phyloP scores from a whole-genome alignment of 495 filamentous ascomycete species.

The Lentithecium fluviatile region DNA sequence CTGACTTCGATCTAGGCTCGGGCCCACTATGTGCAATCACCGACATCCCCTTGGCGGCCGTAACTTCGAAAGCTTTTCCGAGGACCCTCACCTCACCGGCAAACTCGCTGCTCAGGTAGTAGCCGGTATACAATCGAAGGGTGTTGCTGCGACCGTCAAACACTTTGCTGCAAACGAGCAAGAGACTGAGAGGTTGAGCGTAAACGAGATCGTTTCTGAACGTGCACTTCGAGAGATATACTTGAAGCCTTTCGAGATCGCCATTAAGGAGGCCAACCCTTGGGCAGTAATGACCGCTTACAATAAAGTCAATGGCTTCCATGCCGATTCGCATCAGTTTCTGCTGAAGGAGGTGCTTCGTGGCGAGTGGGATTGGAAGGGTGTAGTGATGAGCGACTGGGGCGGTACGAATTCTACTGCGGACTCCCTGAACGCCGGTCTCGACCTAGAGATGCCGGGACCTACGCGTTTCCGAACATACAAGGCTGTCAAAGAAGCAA shows the following conservation, averaged over 20 bases:
- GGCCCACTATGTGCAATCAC: conserved; percentile 78
- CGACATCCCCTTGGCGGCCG: conserved; percentile 73
- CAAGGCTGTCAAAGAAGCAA: conserved; percentile 8
- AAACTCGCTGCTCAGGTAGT: conserved; percentile 63
- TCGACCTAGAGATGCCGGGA: conserved; percentile 34
- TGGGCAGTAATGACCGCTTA: conserved; percentile 33
- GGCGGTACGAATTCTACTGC: conserved; percentile 23
- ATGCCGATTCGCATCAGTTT: conserved; percentile 20
- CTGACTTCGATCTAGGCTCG: conserved; percentile 45
- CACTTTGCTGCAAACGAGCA: conserved; percentile 84
- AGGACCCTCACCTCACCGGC: conserved; percentile 72
- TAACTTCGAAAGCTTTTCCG: conserved; percentile 77
- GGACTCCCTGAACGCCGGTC: conserved; percentile 21
- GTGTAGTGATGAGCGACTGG: conserved; percentile 34
- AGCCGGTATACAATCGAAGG: conserved; percentile 68
- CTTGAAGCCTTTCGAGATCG: conserved; percentile 30
- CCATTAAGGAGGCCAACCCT: conserved; percentile 20
- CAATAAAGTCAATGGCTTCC: conserved; percentile 30
- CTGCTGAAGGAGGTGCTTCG: conserved; percentile 23
- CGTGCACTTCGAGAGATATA: conserved; percentile 53
- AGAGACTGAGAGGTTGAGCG: conserved; percentile 68
- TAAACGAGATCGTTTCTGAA: conserved; percentile 64
- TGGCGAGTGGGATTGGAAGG: conserved; percentile 30
- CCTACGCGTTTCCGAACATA: conserved; percentile 4
- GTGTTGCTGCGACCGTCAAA: conserved; percentile 71